Evolutionary conservation across 495 filamentous ascomycete genomes (phyloP), one percentile per base, ranked within the genome.

Genomic region (Durotheca rogersii): DNA sequence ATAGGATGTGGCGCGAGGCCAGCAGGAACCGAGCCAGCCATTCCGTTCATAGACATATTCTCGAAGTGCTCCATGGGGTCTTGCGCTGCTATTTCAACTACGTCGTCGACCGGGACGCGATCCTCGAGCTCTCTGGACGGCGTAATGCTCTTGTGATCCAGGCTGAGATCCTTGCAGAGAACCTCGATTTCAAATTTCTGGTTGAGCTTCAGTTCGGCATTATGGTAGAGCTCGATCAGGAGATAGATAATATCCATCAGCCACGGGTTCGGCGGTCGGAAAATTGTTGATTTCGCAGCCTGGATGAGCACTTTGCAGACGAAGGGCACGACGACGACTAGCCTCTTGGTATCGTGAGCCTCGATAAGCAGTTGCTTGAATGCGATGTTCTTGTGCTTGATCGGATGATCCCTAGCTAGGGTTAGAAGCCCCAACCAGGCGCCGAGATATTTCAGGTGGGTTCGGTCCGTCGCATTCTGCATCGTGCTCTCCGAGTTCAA

Each of bases 141-240:
- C 44, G 94, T 87, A 41, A 96, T 87, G 31, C 73, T 80, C 66
- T 90, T 94, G 70, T 92, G 83, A 47, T 95, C 87, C 14, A 96
- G 74, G 35, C 85, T 83, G n/a, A 99, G 74, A 19, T 88, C 89
- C 64, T 90, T 93, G 72, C 89, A 97, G 7, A 99, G 76, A 6
- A 97, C 90, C 66, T 99, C 93, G 55, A 99, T 97, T 65, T 97
- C 93, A 56, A 99, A 99, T 60, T 95, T 96, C 25, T 92, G 81
- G 56, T 96, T 95, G 31, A 96, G 77, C 65, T 96, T 97, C 33
- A 97, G 68, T 54, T 95, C 90, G n/a, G 88, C 88, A 60, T 82
- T 85, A 51, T 94, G 83, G 53, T 97, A 97, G 11, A 99, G 79
- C 55, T 97, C 93, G 41, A 93, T 84, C 38, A 99, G 76, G 10